A percentile compares a stretch with the other conserved stretches of the same genome.
Conservation (phyloP, 2,329 filamentous ascomycete species). For the Paecilomyces variotii region DNA sequence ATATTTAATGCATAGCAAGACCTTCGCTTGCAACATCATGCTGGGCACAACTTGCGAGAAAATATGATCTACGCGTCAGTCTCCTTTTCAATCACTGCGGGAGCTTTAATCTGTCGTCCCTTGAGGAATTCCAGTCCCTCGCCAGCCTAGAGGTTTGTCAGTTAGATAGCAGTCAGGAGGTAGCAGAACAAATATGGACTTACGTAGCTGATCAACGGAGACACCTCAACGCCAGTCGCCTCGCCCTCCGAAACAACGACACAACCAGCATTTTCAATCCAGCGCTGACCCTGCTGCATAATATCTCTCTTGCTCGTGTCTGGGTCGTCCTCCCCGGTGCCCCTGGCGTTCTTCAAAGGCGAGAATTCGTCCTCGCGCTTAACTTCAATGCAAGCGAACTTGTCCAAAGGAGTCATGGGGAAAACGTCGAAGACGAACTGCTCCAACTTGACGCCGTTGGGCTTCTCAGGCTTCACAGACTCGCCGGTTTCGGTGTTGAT, state of each 20-base stretch:
- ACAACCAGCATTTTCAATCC: slow-evolving; percentile 72
- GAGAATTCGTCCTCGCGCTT: slow-evolving; percentile 97
- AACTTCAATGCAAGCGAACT: slow-evolving; percentile 95
- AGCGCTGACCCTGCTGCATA: slow-evolving; percentile 79
- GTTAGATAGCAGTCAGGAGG: slow-evolving; percentile 8
- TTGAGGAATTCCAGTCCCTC: slow-evolving; percentile 57
- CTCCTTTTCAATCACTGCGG: slow-evolving; percentile 57
- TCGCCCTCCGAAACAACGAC: slow-evolving; percentile 58
- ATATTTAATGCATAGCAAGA: not conserved
- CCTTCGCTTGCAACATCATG: not conserved
- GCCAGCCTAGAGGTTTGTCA: slow-evolving; percentile 42
- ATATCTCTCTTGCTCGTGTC: slow-evolving; percentile 90
- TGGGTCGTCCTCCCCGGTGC: slow-evolving; percentile 84
- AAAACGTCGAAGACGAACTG: slow-evolving; percentile 99
- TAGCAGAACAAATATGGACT: slow-evolving; percentile 36
- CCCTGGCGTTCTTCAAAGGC: slow-evolving; percentile 82
- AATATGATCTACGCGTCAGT: slow-evolving; percentile 19
- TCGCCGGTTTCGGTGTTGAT: slow-evolving; percentile 69
- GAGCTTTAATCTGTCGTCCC: slow-evolving; percentile 52
- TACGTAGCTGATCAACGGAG: slow-evolving; percentile 91
- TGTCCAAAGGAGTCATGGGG: slow-evolving; percentile 72
- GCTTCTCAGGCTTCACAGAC: slow-evolving; percentile 81
- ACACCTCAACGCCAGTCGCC: slow-evolving; percentile 72
- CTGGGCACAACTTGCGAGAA: not conserved
- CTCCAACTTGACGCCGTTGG: slow-evolving; percentile 98